A percentile compares a stretch with the other conserved stretches of the same genome.
Conservation (phyloP, 441 rosid genomes). For the Theobroma grandiflorum region DNA sequence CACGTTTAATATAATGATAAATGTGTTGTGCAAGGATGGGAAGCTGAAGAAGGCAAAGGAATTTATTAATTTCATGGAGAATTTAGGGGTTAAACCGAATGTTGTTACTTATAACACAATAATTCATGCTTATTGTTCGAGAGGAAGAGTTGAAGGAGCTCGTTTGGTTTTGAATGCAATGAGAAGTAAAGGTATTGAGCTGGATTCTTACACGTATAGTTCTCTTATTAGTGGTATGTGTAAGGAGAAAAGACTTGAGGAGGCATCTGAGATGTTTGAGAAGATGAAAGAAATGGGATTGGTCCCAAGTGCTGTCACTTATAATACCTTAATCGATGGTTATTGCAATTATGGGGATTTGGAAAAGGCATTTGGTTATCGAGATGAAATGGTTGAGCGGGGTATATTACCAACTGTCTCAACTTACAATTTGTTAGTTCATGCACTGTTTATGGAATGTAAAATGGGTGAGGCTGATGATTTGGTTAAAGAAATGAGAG, state of each 20-base stretch:
- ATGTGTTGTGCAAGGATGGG: slow-evolving; percentile 90
- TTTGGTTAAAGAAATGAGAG: slow-evolving; percentile 69
- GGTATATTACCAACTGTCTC: slow-evolving; percentile 74
- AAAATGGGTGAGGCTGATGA: slow-evolving; percentile 66
- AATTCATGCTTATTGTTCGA: slow-evolving; percentile 73
- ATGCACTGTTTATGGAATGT: slow-evolving; percentile 77
- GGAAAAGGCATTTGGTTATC: slow-evolving; percentile 65
- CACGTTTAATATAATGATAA: slow-evolving; percentile 89
- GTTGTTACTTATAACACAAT: slow-evolving; percentile 79
- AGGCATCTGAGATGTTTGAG: slow-evolving; percentile 59
- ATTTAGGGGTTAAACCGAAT: slow-evolving; percentile 72
- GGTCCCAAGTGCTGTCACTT: slow-evolving; percentile 76
- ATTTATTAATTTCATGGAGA: slow-evolving; percentile 69
- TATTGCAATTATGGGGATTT: slow-evolving; percentile 71
- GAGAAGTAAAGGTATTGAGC: slow-evolving; percentile 67
- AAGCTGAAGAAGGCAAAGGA: slow-evolving; percentile 87
- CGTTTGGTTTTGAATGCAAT: slow-evolving; percentile 62
- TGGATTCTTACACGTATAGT: slow-evolving; percentile 76
- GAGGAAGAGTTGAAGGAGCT: slow-evolving; percentile 77
- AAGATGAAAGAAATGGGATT: slow-evolving; percentile 71
- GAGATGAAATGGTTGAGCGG: slow-evolving; percentile 77
- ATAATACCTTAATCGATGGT: slow-evolving; percentile 83
- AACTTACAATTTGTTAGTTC: slow-evolving; percentile 82
- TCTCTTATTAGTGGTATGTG: slow-evolving; percentile 82
- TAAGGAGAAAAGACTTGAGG: slow-evolving; percentile 70